phyloP scores from a whole-genome alignment of 2,329 filamentous ascomycete genomes.

The Fusarium austroafricanum region DNA sequence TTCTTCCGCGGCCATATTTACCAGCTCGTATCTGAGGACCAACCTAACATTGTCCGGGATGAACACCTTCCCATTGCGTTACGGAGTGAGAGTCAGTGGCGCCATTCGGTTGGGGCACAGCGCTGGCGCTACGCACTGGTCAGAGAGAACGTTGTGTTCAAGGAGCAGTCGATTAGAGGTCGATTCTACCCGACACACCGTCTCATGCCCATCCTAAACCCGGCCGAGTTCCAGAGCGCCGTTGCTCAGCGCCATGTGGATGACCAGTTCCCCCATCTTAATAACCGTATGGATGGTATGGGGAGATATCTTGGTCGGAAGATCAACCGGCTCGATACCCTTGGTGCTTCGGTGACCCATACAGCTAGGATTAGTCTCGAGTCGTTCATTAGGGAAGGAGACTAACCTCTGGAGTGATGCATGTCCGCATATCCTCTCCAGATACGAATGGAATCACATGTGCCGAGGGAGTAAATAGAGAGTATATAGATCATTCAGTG shows the following conservation, averaged over 20 bases:
- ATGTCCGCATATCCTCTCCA: background rate
- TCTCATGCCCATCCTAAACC: slow-evolving; percentile 63
- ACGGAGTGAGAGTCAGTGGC: slow-evolving; percentile 55
- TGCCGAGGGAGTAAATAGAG: slow-evolving; percentile 2
- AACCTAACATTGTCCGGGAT: slow-evolving; percentile 48
- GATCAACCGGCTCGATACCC: slow-evolving; percentile 56
- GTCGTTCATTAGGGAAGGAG: slow-evolving; percentile 52
- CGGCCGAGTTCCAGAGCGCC: slow-evolving; percentile 52
- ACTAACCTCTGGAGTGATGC: slow-evolving; percentile 24
- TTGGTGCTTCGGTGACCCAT: slow-evolving; percentile 57
- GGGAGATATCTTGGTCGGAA: slow-evolving; percentile 57
- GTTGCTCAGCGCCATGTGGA: slow-evolving; percentile 55
- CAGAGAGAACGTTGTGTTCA: slow-evolving; percentile 59
- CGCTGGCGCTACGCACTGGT: slow-evolving; percentile 55
- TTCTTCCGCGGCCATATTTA: slow-evolving; percentile 58
- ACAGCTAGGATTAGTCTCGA: slow-evolving; percentile 52
- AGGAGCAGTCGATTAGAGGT: slow-evolving; percentile 62
- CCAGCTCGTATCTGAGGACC: slow-evolving; percentile 48
- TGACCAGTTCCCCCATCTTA: slow-evolving; percentile 62
- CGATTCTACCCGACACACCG: slow-evolving; percentile 69
- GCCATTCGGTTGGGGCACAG: slow-evolving; percentile 50
- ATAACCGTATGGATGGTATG: slow-evolving; percentile 62
- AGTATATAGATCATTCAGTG: slow-evolving; percentile 12
- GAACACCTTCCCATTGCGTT: slow-evolving; percentile 57
- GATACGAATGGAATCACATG: slow-evolving; percentile 16